Conservation (phyloP, 371 early-diverging fungal genomes). For the Mucor ambiguus region DNA sequence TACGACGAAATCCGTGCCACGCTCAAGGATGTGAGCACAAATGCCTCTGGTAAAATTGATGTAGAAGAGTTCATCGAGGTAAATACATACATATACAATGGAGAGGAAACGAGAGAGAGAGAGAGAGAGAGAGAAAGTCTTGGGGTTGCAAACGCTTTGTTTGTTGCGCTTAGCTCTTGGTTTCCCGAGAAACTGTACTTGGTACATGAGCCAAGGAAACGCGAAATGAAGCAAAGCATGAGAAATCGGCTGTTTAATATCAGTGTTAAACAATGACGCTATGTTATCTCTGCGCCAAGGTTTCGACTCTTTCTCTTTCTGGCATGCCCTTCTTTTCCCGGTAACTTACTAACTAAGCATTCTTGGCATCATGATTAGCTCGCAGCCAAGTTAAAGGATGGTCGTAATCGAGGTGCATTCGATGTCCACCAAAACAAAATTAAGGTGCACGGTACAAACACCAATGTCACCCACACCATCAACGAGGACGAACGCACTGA, state of each 20-base stretch:
- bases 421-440: conserved; percentile 79
- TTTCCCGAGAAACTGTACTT: not conserved
- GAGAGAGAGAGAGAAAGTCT: not conserved
- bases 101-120: not conserved
- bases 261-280: conserved; percentile 8
- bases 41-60: conserved; percentile 75
- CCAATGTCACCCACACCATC: conserved; percentile 92
- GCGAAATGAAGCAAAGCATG: conserved; percentile 7
- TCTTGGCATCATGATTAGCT: conserved; percentile 20
- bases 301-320: not conserved
- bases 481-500: conserved; percentile 97
- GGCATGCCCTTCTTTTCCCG: not conserved
- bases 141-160: not conserved
- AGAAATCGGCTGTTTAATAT: conserved; percentile 9
- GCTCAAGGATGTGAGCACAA: conserved; percentile 72
- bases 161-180: not conserved
- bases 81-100: conserved; percentile 22
- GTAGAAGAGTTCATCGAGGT: conserved; percentile 87
- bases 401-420: conserved; percentile 59
- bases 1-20: conserved; percentile 81
- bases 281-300: conserved; percentile 1
- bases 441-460: conserved; percentile 81
- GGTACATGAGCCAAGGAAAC: not conserved
- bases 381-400: conserved; percentile 60
- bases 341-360: not conserved